phyloP scores from a whole-genome alignment of 805 yeast genomes.

The Cyberlindnera bimundalis region DNA sequence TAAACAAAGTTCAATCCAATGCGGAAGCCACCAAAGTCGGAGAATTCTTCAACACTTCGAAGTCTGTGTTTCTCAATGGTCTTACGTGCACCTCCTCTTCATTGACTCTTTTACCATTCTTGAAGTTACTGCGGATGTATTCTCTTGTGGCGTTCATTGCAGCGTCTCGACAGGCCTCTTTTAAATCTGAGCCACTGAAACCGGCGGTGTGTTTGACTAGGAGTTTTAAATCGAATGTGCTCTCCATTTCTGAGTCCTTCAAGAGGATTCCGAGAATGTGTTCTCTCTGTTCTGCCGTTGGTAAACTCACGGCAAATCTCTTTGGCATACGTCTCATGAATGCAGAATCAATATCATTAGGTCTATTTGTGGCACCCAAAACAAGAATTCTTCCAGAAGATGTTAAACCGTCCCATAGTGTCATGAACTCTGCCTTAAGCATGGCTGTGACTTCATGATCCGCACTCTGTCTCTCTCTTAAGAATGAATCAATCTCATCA shows the following conservation, averaged over 20 bases:
- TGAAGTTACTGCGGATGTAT: conserved; percentile 57
- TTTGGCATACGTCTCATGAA: conserved; percentile 92
- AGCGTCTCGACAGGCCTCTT: conserved; percentile 90
- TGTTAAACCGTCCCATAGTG: conserved; percentile 90
- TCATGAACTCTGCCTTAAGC: conserved; percentile 96
- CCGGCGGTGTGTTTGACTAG: conserved; percentile 69
- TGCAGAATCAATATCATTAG: conserved; percentile 88
- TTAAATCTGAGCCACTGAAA: conserved; percentile 85
- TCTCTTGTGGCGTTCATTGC: conserved; percentile 88
- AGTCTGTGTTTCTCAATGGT: conserved; percentile 60
- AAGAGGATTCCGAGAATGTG: conserved; percentile 70
- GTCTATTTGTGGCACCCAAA: conserved; percentile 93
- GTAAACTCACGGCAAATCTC: conserved; percentile 74
- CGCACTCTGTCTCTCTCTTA: conserved; percentile 74
- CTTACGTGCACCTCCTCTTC: conserved; percentile 46
- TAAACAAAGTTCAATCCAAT: conserved; percentile 5
- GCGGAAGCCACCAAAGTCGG: conserved; percentile 1
- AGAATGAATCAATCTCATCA: conserved; percentile 93
- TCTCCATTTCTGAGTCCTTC: conserved; percentile 59
- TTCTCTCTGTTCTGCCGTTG: conserved; percentile 61
- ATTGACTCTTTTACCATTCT: conserved; percentile 31
- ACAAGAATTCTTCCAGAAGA: conserved; percentile 79
- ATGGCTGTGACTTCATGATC: conserved; percentile 97
- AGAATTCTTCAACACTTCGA: conserved; percentile 24
- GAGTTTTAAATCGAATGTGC: conserved; percentile 51